A percentile compares a stretch with the other conserved stretches of the same genome.
phyloP scores from a whole-genome alignment of 2,329 filamentous ascomycete genomes.

The Pseudocercospora pini-densiflorae region DNA sequence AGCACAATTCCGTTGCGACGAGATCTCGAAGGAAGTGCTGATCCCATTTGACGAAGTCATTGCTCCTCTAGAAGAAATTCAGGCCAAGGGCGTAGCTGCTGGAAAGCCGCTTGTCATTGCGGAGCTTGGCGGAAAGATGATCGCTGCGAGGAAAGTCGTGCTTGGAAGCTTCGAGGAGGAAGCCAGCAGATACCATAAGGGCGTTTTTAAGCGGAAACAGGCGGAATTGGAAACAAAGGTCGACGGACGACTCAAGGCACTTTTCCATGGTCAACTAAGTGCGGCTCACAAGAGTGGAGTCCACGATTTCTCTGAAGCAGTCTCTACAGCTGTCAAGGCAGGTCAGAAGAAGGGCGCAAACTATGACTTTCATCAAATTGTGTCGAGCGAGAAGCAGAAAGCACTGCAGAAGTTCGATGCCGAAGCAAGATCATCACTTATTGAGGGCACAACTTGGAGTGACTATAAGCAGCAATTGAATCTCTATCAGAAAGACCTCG shows the following conservation, averaged over 20 bases:
- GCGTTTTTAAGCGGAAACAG: slow-evolving; percentile 85
- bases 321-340: slow-evolving; percentile 82
- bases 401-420: slow-evolving; percentile 75
- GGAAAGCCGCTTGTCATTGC: slow-evolving; percentile 75
- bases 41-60: slow-evolving; percentile 82
- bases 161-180: slow-evolving; percentile 86
- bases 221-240: slow-evolving; percentile 84
- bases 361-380: slow-evolving; percentile 96
- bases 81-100: slow-evolving; percentile 72
- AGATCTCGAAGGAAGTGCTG: slow-evolving; percentile 89
- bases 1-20: slow-evolving; percentile 96
- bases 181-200: slow-evolving; percentile 95
- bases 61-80: slow-evolving; percentile 80
- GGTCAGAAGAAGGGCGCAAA: slow-evolving; percentile 89
- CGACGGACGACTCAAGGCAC: slow-evolving; percentile 81
- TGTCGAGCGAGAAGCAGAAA: slow-evolving; percentile 77
- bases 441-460: slow-evolving; percentile 84
- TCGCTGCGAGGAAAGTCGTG: slow-evolving; percentile 70
- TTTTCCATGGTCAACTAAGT: slow-evolving; percentile 86
- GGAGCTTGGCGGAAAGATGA: slow-evolving; percentile 76
- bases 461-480: slow-evolving; percentile 80
- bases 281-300: slow-evolving; percentile 91
- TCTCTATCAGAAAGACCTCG: slow-evolving; percentile 87
- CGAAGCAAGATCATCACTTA: slow-evolving; percentile 73
- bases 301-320: slow-evolving; percentile 81